Evolutionary conservation across 2,329 filamentous ascomycete species (phyloP).

Genomic region (Apiospora koreana): DNA sequence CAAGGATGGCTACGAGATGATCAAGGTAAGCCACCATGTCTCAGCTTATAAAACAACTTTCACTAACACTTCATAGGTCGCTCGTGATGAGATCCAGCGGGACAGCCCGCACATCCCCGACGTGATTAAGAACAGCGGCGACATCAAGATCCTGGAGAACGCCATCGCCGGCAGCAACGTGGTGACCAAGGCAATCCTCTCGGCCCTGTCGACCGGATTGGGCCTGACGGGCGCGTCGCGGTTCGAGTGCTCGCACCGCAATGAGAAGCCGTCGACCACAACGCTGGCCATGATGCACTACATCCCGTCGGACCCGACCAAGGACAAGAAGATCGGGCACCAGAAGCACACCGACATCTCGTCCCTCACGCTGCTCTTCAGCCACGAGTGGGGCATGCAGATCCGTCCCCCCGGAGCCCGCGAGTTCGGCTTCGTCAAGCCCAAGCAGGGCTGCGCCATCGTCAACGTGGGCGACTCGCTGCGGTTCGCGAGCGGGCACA

Average conservation of each 20-base stretch:
- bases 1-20: conserved; percentile 55
- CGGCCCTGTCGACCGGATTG: conserved; percentile 50
- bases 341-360: conserved; percentile 61
- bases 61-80: conserved; percentile 35
- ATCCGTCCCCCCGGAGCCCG: conserved; percentile 50
- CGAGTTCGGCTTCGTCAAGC: conserved; percentile 55
- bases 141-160: conserved; percentile 50
- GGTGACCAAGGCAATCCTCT: conserved; percentile 51
- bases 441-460: conserved; percentile 52
- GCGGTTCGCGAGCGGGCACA: conserved; percentile 54
- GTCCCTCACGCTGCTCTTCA: conserved; percentile 56
- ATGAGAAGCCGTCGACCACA: conserved; percentile 48
- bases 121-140: conserved; percentile 49
- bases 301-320: conserved; percentile 44
- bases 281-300: conserved; percentile 59
- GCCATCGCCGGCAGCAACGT: conserved; percentile 52
- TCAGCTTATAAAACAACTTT: too few relatives aligned
- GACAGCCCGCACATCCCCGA: conserved; percentile 46
- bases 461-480: conserved; percentile 62
- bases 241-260: conserved; percentile 54
- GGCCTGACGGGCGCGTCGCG: conserved; percentile 45
- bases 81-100: conserved; percentile 51
- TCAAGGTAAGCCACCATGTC: conserved; percentile 38
- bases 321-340: conserved; percentile 48
- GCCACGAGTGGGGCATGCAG: conserved; percentile 58